Evolutionary conservation across 2,329 filamentous ascomycete genomes (phyloP).

Genomic region (Didymellaceae sp.): DNA sequence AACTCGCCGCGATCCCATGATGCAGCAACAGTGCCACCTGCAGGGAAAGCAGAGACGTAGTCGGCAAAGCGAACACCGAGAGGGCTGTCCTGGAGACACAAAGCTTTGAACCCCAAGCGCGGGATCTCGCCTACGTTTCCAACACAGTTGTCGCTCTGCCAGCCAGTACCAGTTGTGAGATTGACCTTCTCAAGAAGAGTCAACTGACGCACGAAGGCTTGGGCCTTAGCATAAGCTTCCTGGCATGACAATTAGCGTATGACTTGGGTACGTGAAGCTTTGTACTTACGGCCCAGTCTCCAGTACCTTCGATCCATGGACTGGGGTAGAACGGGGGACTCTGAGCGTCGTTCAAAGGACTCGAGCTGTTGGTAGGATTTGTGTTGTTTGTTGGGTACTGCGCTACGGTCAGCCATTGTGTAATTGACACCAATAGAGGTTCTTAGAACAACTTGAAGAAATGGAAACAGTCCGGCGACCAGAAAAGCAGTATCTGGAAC

Average conservation of each 20-base stretch:
- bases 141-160: constrained; percentile 60
- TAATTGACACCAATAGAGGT: constrained; percentile 21
- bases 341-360: constrained; percentile 37
- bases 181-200: constrained; percentile 93
- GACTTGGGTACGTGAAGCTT: background rate
- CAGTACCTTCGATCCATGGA: constrained; percentile 80
- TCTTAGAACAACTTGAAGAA: constrained; percentile 36
- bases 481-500: constrained; percentile 27
- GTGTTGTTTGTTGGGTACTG: constrained; percentile 41
- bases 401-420: constrained; percentile 35
- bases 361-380: constrained; percentile 33
- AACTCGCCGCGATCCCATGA: constrained; percentile 79
- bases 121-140: constrained; percentile 76
- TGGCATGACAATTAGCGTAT: background rate
- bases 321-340: constrained; percentile 80
- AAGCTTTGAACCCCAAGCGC: constrained; percentile 69
- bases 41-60: constrained; percentile 81
- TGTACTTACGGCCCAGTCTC: constrained; percentile 66
- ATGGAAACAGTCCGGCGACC: constrained; percentile 40
- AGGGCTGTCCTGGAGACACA: constrained; percentile 90
- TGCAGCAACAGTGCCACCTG: constrained; percentile 80
- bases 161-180: constrained; percentile 88
- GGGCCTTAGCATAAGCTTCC: constrained; percentile 75
- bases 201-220: constrained; percentile 79
- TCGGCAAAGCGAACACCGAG: constrained; percentile 80